Percentiles rank a stretch among this genome's conserved stretches.
Conservation (phyloP, 2,329 filamentous ascomycete species). For the Paracamarosporium sp. region DNA sequence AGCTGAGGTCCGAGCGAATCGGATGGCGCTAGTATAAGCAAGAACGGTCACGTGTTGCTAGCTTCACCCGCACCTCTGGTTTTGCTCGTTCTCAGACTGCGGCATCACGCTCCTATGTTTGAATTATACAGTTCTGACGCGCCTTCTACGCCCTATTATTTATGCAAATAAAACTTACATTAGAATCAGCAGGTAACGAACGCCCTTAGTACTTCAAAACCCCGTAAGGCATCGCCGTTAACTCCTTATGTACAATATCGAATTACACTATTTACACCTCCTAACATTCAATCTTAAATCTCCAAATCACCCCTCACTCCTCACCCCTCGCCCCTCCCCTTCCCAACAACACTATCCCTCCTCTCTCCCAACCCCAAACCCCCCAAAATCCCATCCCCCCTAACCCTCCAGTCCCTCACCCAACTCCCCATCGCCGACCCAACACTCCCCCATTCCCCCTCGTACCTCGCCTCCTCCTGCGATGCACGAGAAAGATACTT, state of each 20-base stretch:
- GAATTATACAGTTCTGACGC: no score
- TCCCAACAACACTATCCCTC: not conserved
- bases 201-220: no score
- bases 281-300: no score
- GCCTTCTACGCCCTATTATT: no score
- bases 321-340: not conserved
- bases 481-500: conserved; percentile 39
- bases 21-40: not conserved
- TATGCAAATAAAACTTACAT: no score
- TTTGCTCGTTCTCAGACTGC: no score
- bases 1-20: not conserved
- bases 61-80: not conserved
- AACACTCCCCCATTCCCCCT: conserved; percentile 14
- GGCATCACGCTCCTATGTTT: no score
- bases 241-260: no score
- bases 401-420: conserved; percentile 19
- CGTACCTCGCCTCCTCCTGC: conserved; percentile 33
- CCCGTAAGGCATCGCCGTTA: no score
- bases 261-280: no score
- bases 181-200: no score
- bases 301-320: not conserved
- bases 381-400: conserved; percentile 8
- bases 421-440: conserved; percentile 19
- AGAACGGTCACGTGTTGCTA: not conserved
- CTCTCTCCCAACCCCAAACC: not conserved